phyloP scores from a whole-genome alignment of 805 yeast genomes.

The Candida caryicola region DNA sequence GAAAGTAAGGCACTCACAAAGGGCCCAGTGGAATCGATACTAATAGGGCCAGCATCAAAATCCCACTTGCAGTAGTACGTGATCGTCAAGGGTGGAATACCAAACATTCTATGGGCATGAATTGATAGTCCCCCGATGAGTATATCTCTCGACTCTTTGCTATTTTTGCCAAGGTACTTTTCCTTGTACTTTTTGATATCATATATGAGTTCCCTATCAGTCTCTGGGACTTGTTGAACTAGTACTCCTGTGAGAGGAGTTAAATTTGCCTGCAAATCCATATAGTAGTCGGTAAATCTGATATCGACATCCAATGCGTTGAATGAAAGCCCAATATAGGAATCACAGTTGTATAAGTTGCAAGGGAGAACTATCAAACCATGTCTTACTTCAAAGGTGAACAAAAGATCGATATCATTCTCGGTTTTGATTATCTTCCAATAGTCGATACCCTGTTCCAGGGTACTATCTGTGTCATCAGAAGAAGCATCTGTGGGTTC shows the following conservation, averaged over 20 bases:
- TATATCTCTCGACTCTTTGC: constrained; percentile 19
- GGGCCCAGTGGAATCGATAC: constrained; percentile 47
- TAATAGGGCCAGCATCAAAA: constrained; percentile 60
- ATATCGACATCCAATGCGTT: constrained; percentile 71
- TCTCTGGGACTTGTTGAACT: constrained; percentile 22
- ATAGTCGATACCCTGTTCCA: constrained; percentile 20
- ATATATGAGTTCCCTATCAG: constrained; percentile 15
- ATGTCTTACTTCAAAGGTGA: constrained; percentile 64
- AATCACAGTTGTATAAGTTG: constrained; percentile 60
- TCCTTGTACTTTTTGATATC: constrained; percentile 23
- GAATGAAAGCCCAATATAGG: constrained; percentile 61
- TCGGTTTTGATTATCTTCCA: constrained; percentile 46
- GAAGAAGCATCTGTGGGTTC: constrained; percentile 5
- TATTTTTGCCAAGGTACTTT: constrained; percentile 5
- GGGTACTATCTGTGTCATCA: neutral
- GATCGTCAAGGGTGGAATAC: constrained; percentile 83
- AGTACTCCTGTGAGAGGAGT: constrained; percentile 49
- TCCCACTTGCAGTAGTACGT: constrained; percentile 93
- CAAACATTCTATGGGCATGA: constrained; percentile 92
- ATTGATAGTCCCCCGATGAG: constrained; percentile 57
- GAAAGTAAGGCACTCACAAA: constrained; percentile 44
- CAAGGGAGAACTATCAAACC: constrained; percentile 76
- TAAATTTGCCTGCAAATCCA: constrained; percentile 82
- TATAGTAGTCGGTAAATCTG: constrained; percentile 86
- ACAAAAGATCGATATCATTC: constrained; percentile 75